A percentile compares a stretch with the other conserved stretches of the same genome.
Evolutionary conservation across 768 basidiomycete species (phyloP).

Genomic region (Leccinum subgranulosum): DNA sequence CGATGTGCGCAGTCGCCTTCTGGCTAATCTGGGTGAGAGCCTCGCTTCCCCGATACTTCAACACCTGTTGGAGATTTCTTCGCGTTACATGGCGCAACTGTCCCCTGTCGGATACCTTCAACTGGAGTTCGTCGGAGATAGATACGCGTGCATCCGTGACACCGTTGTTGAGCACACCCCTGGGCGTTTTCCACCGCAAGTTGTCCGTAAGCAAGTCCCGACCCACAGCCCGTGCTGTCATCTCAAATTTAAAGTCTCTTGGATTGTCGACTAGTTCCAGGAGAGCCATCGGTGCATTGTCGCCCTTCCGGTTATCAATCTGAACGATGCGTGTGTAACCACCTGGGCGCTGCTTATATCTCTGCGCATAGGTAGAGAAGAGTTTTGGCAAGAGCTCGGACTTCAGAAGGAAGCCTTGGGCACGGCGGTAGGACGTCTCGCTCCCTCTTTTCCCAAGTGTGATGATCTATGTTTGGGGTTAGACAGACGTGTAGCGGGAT

Average conservation of each 20-base stretch:
- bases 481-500: not conserved
- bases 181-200: conserved; percentile 43
- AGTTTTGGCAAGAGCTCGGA: conserved; percentile 74
- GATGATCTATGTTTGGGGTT: conserved; percentile 59
- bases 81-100: conserved; percentile 62
- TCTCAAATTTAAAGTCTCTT: conserved; percentile 81
- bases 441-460: conserved; percentile 87
- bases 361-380: conserved; percentile 72
- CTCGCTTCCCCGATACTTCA: conserved; percentile 52
- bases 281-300: conserved; percentile 91
- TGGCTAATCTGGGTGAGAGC: conserved; percentile 47
- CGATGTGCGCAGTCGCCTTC: conserved; percentile 65
- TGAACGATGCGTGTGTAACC: conserved; percentile 96
- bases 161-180: conserved; percentile 50
- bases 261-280: conserved; percentile 96
- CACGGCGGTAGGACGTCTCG: conserved; percentile 63
- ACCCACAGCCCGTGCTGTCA: conserved; percentile 85
- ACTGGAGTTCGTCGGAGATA: conserved; percentile 46
- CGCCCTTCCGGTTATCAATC: conserved; percentile 85
- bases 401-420: conserved; percentile 77
- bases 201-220: conserved; percentile 70
- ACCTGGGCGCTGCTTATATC: conserved; percentile 80
- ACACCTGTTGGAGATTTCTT: conserved; percentile 72
- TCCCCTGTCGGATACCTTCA: conserved; percentile 36
- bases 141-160: conserved; percentile 43